Conservation (phyloP, 306 rosid genomes). For the Acacia melanoxylon region DNA sequence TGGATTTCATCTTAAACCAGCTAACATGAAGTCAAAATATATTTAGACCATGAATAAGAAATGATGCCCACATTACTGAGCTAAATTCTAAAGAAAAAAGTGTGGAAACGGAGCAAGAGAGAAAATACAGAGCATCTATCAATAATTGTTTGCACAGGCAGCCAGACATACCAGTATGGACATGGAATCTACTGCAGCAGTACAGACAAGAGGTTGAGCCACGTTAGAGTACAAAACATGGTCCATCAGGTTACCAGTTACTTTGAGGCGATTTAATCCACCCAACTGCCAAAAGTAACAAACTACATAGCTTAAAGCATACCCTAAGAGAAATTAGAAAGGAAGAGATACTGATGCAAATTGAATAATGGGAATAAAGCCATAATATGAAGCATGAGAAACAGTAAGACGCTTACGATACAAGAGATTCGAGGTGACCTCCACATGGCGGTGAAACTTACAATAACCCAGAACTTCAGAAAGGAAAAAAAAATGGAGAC, state of each 20-base stretch:
- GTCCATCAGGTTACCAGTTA: not conserved
- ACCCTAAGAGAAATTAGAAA: not conserved
- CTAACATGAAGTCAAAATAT: not conserved
- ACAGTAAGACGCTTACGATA: slow-evolving; percentile 33
- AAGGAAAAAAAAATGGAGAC: not conserved
- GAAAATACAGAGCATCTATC: not conserved
- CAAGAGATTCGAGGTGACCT: slow-evolving; percentile 33
- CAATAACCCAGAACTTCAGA: not conserved
- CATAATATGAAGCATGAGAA: not conserved
- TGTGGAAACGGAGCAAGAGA: not conserved
- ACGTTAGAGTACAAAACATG: not conserved
- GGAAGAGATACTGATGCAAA: not conserved
- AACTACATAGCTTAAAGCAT: not conserved
- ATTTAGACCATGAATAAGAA: not conserved
- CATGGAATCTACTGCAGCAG: not conserved
- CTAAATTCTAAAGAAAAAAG: not conserved
- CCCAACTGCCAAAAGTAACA: slow-evolving; percentile 3
- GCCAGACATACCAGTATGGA: not conserved
- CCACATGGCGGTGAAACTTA: slow-evolving; percentile 27
- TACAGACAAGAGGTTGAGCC: not conserved
- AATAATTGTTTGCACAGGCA: not conserved
- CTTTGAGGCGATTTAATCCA: not conserved
- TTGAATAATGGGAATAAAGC: not conserved
- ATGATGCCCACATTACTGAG: not conserved
- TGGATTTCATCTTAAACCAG: not conserved